Conservation (phyloP, 1,284 basidiomycete species). For the Marasmius fiardii region DNA sequence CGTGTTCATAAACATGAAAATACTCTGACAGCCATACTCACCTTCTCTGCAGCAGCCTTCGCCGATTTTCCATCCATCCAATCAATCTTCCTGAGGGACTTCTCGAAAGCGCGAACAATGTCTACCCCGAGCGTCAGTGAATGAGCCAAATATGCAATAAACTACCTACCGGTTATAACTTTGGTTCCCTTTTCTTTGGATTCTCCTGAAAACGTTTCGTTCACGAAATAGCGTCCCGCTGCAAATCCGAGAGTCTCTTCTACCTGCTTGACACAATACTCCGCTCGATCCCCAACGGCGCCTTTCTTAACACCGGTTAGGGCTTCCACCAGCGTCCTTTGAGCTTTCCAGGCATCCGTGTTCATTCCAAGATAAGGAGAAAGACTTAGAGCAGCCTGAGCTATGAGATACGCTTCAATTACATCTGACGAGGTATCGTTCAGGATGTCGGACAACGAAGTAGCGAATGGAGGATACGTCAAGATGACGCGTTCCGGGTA, state of each 20-base stretch:
- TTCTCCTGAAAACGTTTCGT: slow-evolving; percentile 81
- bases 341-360: slow-evolving; percentile 75
- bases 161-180: slow-evolving; percentile 71
- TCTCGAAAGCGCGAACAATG: slow-evolving; percentile 84
- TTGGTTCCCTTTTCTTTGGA: slow-evolving; percentile 79
- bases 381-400: slow-evolving; percentile 63
- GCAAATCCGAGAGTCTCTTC: slow-evolving; percentile 72
- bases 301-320: slow-evolving; percentile 87
- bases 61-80: slow-evolving; percentile 94
- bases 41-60: slow-evolving; percentile 83
- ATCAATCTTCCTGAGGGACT: slow-evolving; percentile 69
- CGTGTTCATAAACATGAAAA: background rate
- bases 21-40: slow-evolving; percentile 20
- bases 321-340: slow-evolving; percentile 65
- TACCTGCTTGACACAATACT: slow-evolving; percentile 67
- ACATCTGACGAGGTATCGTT: slow-evolving; percentile 67
- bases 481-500: slow-evolving; percentile 81
- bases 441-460: slow-evolving; percentile 69
- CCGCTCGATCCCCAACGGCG: slow-evolving; percentile 77
- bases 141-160: slow-evolving; percentile 5
- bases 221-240: slow-evolving; percentile 80
- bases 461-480: slow-evolving; percentile 80
- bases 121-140: slow-evolving; percentile 36
- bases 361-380: slow-evolving; percentile 69
- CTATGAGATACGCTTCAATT: slow-evolving; percentile 84